Evolutionary conservation across 306 rosid species (phyloP).

Genomic region (Ochetophila trinervis): DNA sequence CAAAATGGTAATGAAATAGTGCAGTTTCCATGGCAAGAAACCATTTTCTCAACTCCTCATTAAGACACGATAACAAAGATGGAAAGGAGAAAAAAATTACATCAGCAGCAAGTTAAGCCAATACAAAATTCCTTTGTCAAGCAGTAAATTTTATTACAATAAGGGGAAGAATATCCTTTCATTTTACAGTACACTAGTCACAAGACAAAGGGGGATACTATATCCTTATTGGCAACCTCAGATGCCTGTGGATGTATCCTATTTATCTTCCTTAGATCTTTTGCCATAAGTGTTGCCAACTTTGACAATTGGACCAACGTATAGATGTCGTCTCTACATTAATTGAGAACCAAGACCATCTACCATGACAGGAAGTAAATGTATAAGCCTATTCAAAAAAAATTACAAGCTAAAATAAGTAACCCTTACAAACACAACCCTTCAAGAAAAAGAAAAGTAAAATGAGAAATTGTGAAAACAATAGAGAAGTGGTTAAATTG

Average conservation of each 20-base stretch:
- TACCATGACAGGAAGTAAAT: slow-evolving; percentile 71
- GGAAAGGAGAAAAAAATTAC: background rate
- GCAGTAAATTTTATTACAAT: too few species aligned
- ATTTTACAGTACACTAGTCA: slow-evolving; percentile 90
- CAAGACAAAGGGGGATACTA: slow-evolving; percentile 86
- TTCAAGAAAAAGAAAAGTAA: background rate
- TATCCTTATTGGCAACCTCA: slow-evolving; percentile 71
- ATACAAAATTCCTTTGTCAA: slow-evolving; percentile 43
- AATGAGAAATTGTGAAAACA: too few species aligned
- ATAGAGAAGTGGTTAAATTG: background rate
- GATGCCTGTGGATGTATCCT: slow-evolving; percentile 68
- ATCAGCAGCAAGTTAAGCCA: background rate
- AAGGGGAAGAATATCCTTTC: slow-evolving; percentile 33
- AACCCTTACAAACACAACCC: background rate
- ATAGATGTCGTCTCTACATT: slow-evolving; percentile 82
- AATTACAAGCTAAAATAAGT: slow-evolving; percentile 13
- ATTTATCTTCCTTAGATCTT: slow-evolving; percentile 49
- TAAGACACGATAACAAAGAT: slow-evolving; percentile 21
- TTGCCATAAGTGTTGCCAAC: slow-evolving; percentile 84
- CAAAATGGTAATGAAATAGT: slow-evolving; percentile 77
- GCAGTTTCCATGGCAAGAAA: slow-evolving; percentile 81
- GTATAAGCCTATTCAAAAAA: slow-evolving; percentile 40
- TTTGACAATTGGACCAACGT: slow-evolving; percentile 85
- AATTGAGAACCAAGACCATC: slow-evolving; percentile 81
- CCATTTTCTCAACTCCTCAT: slow-evolving; percentile 97